Conservation (phyloP, 495 filamentous ascomycete species). For the Trichoderma gamsii region DNA sequence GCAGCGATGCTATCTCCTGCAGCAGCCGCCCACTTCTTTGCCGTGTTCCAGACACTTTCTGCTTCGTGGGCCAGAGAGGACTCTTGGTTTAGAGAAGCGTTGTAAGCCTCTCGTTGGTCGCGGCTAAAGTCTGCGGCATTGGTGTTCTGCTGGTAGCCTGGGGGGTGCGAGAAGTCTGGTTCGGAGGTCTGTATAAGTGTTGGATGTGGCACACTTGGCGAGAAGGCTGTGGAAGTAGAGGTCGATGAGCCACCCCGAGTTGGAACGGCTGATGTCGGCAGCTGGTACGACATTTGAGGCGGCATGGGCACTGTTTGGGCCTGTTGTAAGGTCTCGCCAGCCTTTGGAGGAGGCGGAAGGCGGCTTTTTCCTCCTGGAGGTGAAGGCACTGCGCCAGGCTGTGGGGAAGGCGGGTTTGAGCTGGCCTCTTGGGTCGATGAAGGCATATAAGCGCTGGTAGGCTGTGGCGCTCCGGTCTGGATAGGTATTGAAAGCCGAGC, state of each 20-base stretch:
- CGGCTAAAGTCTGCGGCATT: slow-evolving; percentile 41
- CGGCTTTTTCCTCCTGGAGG: slow-evolving; percentile 22
- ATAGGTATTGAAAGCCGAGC: slow-evolving; percentile 31
- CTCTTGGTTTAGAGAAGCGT: slow-evolving; percentile 26
- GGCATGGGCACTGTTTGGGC: slow-evolving; percentile 27
- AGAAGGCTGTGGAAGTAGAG: slow-evolving; percentile 24
- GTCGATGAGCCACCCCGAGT: slow-evolving; percentile 34
- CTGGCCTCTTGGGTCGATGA: slow-evolving; percentile 26
- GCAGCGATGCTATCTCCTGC: slow-evolving; percentile 57
- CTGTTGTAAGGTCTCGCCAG: slow-evolving; percentile 36
- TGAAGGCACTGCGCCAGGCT: slow-evolving; percentile 51
- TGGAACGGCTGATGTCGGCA: slow-evolving; percentile 28
- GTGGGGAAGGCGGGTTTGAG: slow-evolving; percentile 49
- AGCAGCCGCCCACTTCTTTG: slow-evolving; percentile 54
- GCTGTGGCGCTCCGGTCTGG: slow-evolving; percentile 28
- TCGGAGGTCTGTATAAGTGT: neutral
- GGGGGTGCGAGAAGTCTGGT: slow-evolving; percentile 36
- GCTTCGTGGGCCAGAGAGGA: slow-evolving; percentile 34
- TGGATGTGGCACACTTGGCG: slow-evolving; percentile 14
- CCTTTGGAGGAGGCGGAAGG: slow-evolving; percentile 52
- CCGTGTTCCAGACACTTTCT: slow-evolving; percentile 45
- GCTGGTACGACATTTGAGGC: slow-evolving; percentile 37
- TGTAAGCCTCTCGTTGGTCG: slow-evolving; percentile 27
- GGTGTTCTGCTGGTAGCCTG: slow-evolving; percentile 52
- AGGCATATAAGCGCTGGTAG: slow-evolving; percentile 25